These are phyloP conservation scores for Gossypium arboreum DNA, from an alignment of 345 rosid species.

Conservation along the genomic window DNA sequence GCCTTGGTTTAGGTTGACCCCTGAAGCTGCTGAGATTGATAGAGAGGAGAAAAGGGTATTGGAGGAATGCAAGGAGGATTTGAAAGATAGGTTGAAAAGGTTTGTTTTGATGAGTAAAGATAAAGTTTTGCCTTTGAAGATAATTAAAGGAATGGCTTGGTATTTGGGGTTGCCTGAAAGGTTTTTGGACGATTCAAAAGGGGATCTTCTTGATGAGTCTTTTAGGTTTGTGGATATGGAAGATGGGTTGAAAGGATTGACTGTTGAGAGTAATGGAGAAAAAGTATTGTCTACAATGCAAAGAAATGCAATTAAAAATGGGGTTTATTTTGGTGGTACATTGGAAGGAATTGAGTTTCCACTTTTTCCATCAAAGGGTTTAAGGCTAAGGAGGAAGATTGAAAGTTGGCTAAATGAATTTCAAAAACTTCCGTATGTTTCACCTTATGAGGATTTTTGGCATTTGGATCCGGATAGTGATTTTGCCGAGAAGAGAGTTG, in stretches of 20 bases:
- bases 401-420: constrained; percentile 66
- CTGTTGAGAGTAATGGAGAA: constrained; percentile 35
- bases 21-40: constrained; percentile 61
- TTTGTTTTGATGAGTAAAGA: constrained; percentile 65
- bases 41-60: constrained; percentile 44
- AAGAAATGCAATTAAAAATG: constrained; percentile 51
- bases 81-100: constrained; percentile 56
- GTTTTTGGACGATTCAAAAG: constrained; percentile 38
- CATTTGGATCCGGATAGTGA: constrained; percentile 63
- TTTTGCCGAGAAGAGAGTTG: constrained; percentile 79
- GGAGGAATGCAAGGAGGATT: constrained; percentile 44
- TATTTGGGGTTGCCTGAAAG: constrained; percentile 74
- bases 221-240: constrained; percentile 66
- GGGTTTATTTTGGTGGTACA: constrained; percentile 31
- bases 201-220: constrained; percentile 34
- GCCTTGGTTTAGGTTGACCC: constrained; percentile 91
- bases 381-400: constrained; percentile 67
- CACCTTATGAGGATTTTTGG: constrained; percentile 72
- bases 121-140: constrained; percentile 65
- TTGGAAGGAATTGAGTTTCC: constrained; percentile 60
- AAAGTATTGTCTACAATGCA: constrained; percentile 53
- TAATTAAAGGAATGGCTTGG: constrained; percentile 79
- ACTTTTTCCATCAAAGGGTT: constrained; percentile 71
- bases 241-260: constrained; percentile 67
- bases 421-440: constrained; percentile 66